These are phyloP conservation scores for Plasmodium fragile DNA, from an alignment of 169 alveolate species.

Conservation along the genomic window DNA sequence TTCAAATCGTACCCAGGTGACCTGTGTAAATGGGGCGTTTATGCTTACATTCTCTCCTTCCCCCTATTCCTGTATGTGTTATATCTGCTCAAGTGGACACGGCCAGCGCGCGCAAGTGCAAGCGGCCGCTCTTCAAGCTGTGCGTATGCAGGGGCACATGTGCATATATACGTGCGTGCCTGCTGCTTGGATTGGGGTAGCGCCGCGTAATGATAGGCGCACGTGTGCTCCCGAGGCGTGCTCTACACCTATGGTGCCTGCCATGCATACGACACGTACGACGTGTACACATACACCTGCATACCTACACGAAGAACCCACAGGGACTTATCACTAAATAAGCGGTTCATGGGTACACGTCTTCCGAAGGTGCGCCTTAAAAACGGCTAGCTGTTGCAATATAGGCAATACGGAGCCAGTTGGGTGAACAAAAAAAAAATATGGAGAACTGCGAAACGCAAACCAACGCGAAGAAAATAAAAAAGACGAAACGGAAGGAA, in stretches of 20 bases:
- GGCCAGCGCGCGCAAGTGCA: background rate
- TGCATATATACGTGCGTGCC: background rate
- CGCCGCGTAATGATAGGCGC: background rate
- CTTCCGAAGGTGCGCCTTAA: background rate
- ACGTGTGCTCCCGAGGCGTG: background rate
- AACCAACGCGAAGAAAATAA: background rate
- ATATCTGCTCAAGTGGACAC: background rate
- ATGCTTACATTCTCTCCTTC: background rate
- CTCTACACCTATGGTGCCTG: background rate
- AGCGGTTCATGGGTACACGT: background rate
- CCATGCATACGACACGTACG: background rate
- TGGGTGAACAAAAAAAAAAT: slow-evolving; percentile 2
- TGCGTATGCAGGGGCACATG: background rate
- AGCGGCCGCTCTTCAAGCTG: background rate
- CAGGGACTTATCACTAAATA: background rate
- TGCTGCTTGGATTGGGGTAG: background rate
- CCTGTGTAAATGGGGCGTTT: background rate
- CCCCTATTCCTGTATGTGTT: background rate
- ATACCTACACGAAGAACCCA: background rate
- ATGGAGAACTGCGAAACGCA: slow-evolving; percentile 9
- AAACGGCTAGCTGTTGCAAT: background rate
- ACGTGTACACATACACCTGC: background rate
- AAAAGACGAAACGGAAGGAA: background rate
- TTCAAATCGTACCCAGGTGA: background rate
- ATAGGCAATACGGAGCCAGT: background rate